These are phyloP conservation scores for Aureococcus anophagefferens DNA, from an alignment of 108 stramenopile genomes.

Conservation along the genomic window DNA sequence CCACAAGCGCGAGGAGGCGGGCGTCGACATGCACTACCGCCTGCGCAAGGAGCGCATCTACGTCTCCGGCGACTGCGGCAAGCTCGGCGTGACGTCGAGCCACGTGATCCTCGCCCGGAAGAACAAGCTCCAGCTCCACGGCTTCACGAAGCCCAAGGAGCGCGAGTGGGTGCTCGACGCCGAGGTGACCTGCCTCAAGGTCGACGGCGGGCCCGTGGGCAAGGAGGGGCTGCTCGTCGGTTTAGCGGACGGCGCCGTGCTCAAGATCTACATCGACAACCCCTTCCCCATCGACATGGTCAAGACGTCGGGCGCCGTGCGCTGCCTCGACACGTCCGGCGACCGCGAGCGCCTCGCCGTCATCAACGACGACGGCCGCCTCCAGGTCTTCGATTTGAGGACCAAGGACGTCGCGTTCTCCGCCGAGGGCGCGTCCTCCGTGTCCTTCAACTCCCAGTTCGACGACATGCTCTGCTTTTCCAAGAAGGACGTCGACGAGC, in stretches of 20 bases:
- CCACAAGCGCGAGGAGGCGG: constrained; percentile 23
- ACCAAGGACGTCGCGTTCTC: constrained; percentile 27
- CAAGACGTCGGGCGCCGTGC: constrained; percentile 21
- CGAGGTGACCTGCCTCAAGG: constrained; percentile 29
- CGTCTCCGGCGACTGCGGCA: constrained; percentile 12
- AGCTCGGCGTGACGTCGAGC: constrained; percentile 33
- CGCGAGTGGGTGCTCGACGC: constrained; percentile 46
- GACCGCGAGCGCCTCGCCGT: constrained; percentile 33
- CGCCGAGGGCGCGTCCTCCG: constrained; percentile 27
- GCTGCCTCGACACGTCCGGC: constrained; percentile 12
- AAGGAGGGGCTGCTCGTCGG: constrained; percentile 47
- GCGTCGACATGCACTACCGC: constrained; percentile 32
- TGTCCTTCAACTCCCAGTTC: constrained; percentile 46
- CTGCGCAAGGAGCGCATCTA: constrained; percentile 29
- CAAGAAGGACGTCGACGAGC: not conserved
- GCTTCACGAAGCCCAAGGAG: constrained; percentile 26
- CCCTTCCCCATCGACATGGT: constrained; percentile 47
- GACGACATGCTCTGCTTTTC: constrained; percentile 53
- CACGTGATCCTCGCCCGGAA: constrained; percentile 39
- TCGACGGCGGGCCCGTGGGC: constrained; percentile 44
- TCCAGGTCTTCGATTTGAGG: constrained; percentile 33
- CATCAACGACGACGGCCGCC: constrained; percentile 27
- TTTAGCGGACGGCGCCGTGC: constrained; percentile 33
- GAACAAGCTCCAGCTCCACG: constrained; percentile 30
- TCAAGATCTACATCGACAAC: constrained; percentile 45